phyloP scores from a whole-genome alignment of 352 stramenopile genomes.

The Phytophthora chlamydospora region DNA sequence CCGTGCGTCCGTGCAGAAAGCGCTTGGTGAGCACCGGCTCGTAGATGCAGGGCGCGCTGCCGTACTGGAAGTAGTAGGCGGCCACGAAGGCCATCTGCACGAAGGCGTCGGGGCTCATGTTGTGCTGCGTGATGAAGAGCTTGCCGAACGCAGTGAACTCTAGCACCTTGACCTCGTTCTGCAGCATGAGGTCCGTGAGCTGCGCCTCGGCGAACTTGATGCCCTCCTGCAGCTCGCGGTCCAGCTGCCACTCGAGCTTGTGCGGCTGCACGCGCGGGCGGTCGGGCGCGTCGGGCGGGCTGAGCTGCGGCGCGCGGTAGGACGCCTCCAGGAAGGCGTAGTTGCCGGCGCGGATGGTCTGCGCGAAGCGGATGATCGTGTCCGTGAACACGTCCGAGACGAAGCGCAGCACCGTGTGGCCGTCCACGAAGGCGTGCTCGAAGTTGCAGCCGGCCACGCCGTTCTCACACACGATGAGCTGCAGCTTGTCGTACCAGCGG shows the following conservation, averaged over 20 bases:
- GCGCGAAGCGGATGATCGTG: slow-evolving; percentile 93
- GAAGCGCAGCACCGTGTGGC: slow-evolving; percentile 94
- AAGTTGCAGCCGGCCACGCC: slow-evolving; percentile 96
- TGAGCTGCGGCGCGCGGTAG: slow-evolving; percentile 72
- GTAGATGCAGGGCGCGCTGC: slow-evolving; percentile 89
- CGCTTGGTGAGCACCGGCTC: slow-evolving; percentile 96
- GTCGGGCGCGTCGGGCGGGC: slow-evolving; percentile 34
- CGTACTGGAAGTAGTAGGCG: slow-evolving; percentile 95
- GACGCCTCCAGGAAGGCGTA: slow-evolving; percentile 79
- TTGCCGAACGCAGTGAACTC: slow-evolving; percentile 94
- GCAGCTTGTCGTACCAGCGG: slow-evolving; percentile 98
- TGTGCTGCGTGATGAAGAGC: slow-evolving; percentile 91
- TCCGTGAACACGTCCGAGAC: slow-evolving; percentile 92
- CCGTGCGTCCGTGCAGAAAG: slow-evolving; percentile 95
- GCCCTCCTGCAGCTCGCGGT: slow-evolving; percentile 77
- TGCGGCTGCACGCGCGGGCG: slow-evolving; percentile 77
- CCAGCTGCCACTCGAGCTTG: slow-evolving; percentile 92
- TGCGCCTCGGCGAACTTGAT: slow-evolving; percentile 94
- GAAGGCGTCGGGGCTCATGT: slow-evolving; percentile 95
- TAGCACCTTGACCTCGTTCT: slow-evolving; percentile 94
- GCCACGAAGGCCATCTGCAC: slow-evolving; percentile 96
- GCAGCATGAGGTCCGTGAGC: slow-evolving; percentile 94
- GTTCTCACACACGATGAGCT: slow-evolving; percentile 95
- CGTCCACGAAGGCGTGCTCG: slow-evolving; percentile 97
- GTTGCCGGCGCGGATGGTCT: slow-evolving; percentile 90